Evolutionary conservation across 306 rosid genomes (phyloP).

Genomic region (Begonia peltatifolia): DNA sequence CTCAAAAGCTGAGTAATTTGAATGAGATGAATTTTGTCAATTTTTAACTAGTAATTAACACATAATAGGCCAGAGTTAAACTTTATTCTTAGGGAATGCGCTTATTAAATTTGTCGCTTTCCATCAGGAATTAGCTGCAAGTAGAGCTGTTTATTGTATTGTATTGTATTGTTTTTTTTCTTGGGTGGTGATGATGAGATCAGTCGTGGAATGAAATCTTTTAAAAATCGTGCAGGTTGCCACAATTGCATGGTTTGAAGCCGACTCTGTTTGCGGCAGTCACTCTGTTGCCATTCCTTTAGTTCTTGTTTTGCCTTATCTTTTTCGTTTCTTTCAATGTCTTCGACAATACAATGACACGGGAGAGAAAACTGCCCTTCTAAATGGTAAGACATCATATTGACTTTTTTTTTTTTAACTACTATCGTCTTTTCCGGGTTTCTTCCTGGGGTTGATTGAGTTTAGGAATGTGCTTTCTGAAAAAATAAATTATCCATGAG

Average conservation of each 20-base stretch:
- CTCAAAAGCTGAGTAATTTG: too few species aligned
- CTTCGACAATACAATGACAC: conserved; percentile 92
- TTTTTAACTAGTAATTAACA: too few species aligned
- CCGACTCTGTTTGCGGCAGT: conserved; percentile 97
- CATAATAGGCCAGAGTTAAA: too few species aligned
- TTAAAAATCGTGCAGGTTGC: conserved; percentile 54
- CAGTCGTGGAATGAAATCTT: neutral
- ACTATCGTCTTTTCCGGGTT: neutral
- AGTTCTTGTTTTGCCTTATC: conserved; percentile 91
- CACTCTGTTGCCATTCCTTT: conserved; percentile 89
- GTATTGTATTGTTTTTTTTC: too few species aligned
- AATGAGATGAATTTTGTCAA: too few species aligned
- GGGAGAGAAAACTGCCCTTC: conserved; percentile 65
- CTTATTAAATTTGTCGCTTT: too few species aligned
- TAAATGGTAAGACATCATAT: conserved; percentile 50
- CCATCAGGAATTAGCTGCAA: too few species aligned
- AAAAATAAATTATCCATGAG: too few species aligned
- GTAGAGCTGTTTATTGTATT: too few species aligned
- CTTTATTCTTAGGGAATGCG: too few species aligned
- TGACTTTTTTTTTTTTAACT: neutral
- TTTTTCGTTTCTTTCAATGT: conserved; percentile 91
- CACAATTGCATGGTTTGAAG: conserved; percentile 99
- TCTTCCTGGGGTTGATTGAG: neutral
- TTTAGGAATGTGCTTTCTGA: neutral
- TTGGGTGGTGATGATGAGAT: neutral